These are phyloP conservation scores for Triticum timopheevii DNA, from an alignment of 176 grass and related monocot genomes.

Conservation along the genomic window DNA sequence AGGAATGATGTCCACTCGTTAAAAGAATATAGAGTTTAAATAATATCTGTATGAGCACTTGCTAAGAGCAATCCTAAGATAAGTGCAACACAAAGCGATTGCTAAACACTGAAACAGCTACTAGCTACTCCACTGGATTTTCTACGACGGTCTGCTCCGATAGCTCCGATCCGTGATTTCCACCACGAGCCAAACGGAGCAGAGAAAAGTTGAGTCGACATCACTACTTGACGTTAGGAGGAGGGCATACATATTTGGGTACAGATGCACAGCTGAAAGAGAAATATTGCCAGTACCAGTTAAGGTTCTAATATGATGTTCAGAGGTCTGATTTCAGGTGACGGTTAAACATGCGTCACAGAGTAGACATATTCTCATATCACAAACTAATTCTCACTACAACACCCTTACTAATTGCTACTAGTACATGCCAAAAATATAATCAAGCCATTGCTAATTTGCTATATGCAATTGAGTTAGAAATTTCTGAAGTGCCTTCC, in stretches of 20 bases:
- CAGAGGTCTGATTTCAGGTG: background rate
- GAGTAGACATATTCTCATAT: background rate
- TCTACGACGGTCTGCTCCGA: background rate
- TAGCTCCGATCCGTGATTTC: background rate
- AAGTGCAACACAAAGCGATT: background rate
- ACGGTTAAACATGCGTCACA: background rate
- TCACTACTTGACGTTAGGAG: background rate
- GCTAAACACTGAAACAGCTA: background rate
- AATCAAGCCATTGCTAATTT: background rate
- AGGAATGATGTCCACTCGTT: background rate
- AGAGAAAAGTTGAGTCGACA: background rate
- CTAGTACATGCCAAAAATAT: background rate
- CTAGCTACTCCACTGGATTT: background rate
- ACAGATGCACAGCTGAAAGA: background rate
- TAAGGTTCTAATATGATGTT: background rate
- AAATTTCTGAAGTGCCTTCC: background rate
- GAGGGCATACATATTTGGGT: background rate
- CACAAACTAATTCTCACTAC: background rate
- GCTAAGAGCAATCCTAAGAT: background rate
- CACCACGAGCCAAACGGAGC: slow-evolving; percentile 2
- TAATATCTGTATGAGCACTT: background rate
- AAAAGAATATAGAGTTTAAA: background rate
- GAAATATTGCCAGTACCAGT: background rate
- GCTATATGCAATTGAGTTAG: background rate
- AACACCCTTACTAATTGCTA: background rate